Evolutionary conservation across 2,329 filamentous ascomycete species (phyloP), one percentile per base, ranked within the genome.

Genomic region (Cercospora canescens): DNA sequence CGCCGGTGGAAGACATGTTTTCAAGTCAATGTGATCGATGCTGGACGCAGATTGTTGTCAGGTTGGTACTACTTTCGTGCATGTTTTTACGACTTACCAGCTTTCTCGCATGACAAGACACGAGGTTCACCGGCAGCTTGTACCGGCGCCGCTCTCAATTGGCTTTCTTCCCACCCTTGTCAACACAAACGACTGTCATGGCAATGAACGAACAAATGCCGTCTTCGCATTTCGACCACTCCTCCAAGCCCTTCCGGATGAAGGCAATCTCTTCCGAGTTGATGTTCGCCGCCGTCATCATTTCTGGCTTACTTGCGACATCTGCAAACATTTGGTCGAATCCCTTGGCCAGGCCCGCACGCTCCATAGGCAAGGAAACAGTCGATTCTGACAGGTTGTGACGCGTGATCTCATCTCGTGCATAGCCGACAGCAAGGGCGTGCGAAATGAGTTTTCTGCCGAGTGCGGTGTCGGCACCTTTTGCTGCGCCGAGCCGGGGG

Each of bases 141-240:
- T 12, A 24, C 2, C 21, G 26, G 5, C 16, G 14, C 45, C 39
- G 8, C 5, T 1, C 8, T 50, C 21, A 50, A 14, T 16, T 28
- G 16, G 3, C 9, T 26, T 45, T 16, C 39, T 45, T 45, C 1
- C 26, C 35, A 18, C 18, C 37, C 48, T 39, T 54, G 34, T 41
- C 60, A 37, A 54, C 60, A 39, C 60, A 63, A 26, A 55, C 62
- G 8, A 64, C 32, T 6, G 54, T 21, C 34, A 67, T 30, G 16
- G 41, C 41, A 5, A 62, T 34, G 32, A 64, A 67, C 2, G 54
- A 45, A 45, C 63, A 54, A 16, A 64, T 62, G 14, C 61, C 65
- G 59, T 64, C 65, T 28, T 55, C 59, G 45, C 60, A 60, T 8
- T 60, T 54, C 8, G 65, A 62, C 65, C 65, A 64, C 39, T 64